These are phyloP conservation scores for Capronia epimyces DNA, from an alignment of 2,329 filamentous ascomycete species.

Conservation along the genomic window DNA sequence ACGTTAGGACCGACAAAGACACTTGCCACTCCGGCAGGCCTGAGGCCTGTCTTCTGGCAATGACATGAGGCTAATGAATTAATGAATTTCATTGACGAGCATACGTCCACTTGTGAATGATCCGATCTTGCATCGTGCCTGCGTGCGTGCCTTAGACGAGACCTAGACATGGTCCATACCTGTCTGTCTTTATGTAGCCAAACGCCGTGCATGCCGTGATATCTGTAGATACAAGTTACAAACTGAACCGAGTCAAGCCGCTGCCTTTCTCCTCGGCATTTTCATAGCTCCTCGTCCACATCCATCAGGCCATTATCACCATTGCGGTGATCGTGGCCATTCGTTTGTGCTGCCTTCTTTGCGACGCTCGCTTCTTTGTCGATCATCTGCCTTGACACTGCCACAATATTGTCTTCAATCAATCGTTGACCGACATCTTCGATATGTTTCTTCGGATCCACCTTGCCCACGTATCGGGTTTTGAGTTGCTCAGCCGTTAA, in stretches of 20 bases:
- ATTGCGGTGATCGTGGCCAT: slow-evolving; percentile 45
- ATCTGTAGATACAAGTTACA: slow-evolving; percentile 21
- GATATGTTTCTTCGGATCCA: slow-evolving; percentile 98
- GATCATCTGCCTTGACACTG: slow-evolving; percentile 98
- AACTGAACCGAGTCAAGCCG: not conserved
- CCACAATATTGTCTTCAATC: slow-evolving; percentile 99
- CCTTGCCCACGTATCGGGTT: slow-evolving; percentile 97
- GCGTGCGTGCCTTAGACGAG: not conserved
- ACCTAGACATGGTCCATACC: slow-evolving; percentile 1
- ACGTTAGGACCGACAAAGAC: slow-evolving; percentile 34
- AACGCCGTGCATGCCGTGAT: slow-evolving; percentile 19
- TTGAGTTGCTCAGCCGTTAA: slow-evolving; percentile 95
- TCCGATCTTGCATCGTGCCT: not conserved
- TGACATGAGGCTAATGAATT: slow-evolving; percentile 9
- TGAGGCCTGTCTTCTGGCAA: slow-evolving; percentile 34
- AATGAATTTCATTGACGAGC: not conserved
- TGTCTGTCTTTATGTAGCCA: slow-evolving; percentile 1
- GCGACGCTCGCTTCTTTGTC: slow-evolving; percentile 97
- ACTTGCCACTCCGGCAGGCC: slow-evolving; percentile 27
- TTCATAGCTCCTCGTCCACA: slow-evolving; percentile 56
- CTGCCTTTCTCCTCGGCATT: not conserved
- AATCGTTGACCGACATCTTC: slow-evolving; percentile 93
- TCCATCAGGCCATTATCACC: slow-evolving; percentile 58
- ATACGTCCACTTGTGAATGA: not conserved
- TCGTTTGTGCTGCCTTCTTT: slow-evolving; percentile 52